Base-by-base conservation (phyloP, 306 rosid genomes). In the Sophora flavescens region DNA sequence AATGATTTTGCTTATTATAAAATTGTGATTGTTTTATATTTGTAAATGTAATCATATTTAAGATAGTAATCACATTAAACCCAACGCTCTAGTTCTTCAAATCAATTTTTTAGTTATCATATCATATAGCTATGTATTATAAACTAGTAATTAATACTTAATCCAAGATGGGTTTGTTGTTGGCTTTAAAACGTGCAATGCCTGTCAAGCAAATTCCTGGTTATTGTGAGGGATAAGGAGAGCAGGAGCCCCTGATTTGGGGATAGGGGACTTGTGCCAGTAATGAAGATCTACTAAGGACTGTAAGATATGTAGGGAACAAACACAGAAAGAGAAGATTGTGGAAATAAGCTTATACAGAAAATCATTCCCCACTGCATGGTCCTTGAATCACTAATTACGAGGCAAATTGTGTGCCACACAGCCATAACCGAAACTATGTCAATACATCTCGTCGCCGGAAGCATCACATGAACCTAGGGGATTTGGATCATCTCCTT, bases 391-490 rank as follows among this genome's bases (percentile, higher is more conserved):
- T 72, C 48, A 73, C 57, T 77, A 16, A 66, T 30, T 69, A 52
- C 52, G 67, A 69, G 56, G 74, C 72, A 74, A 69, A 42, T 53
- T 47, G 42, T 32, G 54, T 67, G 42, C 84, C 75, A 39, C 74
- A 68, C 65, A 64, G 80, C 61, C 39, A 67, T 50, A 75, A 80
- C 72, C 81, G 68, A 82, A 85, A 75, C 77, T 61, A 11, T 16
- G 77, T 81, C 68, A 74, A 83, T 76, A 74, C 76, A 79, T 74
- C 42, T 59, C 56, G 91, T 84, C 78, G 85, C 69, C 80, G 73
- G 86, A 74, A 74, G 84, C 80, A 74, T 51, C 63, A 78, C n/a
- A 54, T 82, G 47, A 81, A 82, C 57, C 42, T 56, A 47, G 39
- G 58, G 22, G 22, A 22, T 22, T 22, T 22, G 22, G 1, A 22